Evolutionary conservation across 495 filamentous ascomycete genomes (phyloP).

Genomic region (Xylaria bambusicola): DNA sequence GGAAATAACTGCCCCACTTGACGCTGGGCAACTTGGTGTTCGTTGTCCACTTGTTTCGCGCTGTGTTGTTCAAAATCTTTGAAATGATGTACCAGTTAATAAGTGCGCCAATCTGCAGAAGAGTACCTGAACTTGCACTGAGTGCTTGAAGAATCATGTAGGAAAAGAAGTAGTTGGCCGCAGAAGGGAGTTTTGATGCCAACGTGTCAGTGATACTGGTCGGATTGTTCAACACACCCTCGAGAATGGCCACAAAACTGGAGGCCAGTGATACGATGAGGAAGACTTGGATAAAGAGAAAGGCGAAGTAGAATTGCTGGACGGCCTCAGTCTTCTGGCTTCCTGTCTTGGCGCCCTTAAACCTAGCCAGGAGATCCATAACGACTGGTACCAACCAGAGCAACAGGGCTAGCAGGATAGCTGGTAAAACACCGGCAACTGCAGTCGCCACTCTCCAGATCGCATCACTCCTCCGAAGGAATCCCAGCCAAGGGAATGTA

Average conservation of each 20-base stretch:
- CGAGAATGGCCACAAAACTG: slow-evolving; percentile 70
- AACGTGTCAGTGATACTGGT: slow-evolving; percentile 66
- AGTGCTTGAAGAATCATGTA: slow-evolving; percentile 97
- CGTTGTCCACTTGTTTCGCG: slow-evolving; percentile 83
- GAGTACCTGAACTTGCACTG: slow-evolving; percentile 82
- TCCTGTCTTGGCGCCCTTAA: slow-evolving; percentile 82
- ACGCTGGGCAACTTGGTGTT: slow-evolving; percentile 77
- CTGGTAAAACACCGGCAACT: slow-evolving; percentile 85
- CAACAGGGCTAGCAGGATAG: slow-evolving; percentile 73
- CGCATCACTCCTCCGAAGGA: slow-evolving; percentile 57
- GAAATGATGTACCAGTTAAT: slow-evolving; percentile 79
- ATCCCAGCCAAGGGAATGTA: slow-evolving; percentile 66
- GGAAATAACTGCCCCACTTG: slow-evolving; percentile 92
- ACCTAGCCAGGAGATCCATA: slow-evolving; percentile 65
- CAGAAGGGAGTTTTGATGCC: slow-evolving; percentile 80
- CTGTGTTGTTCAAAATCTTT: slow-evolving; percentile 80
- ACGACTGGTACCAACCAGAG: slow-evolving; percentile 80
- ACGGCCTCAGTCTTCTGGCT: slow-evolving; percentile 77
- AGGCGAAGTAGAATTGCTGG: slow-evolving; percentile 91
- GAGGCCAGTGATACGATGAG: slow-evolving; percentile 86
- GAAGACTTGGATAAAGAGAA: slow-evolving; percentile 95
- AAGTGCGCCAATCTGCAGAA: slow-evolving; percentile 80
- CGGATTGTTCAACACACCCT: slow-evolving; percentile 59
- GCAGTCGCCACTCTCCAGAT: slow-evolving; percentile 68
- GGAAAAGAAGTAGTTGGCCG: slow-evolving; percentile 96